These are phyloP conservation scores for Russula compacta DNA, from an alignment of 768 basidiomycete genomes.

Conservation along the genomic window DNA sequence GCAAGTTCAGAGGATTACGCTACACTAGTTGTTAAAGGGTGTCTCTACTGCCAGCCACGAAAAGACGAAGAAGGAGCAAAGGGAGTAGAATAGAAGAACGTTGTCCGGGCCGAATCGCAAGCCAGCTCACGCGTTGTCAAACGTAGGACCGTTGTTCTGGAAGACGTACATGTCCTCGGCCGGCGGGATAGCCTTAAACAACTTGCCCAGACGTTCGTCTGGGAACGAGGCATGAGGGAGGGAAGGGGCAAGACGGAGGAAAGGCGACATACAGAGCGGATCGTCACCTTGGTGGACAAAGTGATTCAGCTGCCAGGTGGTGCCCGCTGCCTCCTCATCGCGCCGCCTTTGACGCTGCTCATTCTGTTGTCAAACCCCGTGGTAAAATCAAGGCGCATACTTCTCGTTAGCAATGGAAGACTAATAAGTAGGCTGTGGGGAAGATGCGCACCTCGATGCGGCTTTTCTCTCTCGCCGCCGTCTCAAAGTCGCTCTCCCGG, in stretches of 20 bases:
- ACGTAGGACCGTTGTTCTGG: slow-evolving; percentile 40
- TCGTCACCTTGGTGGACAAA: slow-evolving; percentile 66
- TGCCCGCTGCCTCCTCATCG: slow-evolving; percentile 68
- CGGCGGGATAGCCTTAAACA: slow-evolving; percentile 53
- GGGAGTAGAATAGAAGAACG: neutral
- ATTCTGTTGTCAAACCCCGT: slow-evolving; percentile 43
- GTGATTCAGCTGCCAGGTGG: slow-evolving; percentile 67
- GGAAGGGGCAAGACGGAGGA: neutral
- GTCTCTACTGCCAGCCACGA: neutral
- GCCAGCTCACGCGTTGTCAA: slow-evolving; percentile 9
- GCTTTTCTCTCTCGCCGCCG: slow-evolving; percentile 80
- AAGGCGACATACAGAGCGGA: slow-evolving; percentile 49
- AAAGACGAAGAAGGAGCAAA: neutral
- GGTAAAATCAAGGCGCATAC: neutral
- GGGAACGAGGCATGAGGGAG: slow-evolving; percentile 5
- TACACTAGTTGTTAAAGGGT: neutral
- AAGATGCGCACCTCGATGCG: slow-evolving; percentile 65
- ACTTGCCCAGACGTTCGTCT: slow-evolving; percentile 60
- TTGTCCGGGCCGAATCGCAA: neutral
- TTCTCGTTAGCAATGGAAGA: neutral
- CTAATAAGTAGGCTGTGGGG: neutral
- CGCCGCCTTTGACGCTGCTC: slow-evolving; percentile 83
- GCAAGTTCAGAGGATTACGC: neutral
- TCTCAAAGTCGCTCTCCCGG: slow-evolving; percentile 82
- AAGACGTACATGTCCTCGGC: slow-evolving; percentile 75